Percentiles rank a stretch among this genome's conserved stretches.
phyloP scores from a whole-genome alignment of 768 basidiomycete species.

The Mycena kentingensis region DNA sequence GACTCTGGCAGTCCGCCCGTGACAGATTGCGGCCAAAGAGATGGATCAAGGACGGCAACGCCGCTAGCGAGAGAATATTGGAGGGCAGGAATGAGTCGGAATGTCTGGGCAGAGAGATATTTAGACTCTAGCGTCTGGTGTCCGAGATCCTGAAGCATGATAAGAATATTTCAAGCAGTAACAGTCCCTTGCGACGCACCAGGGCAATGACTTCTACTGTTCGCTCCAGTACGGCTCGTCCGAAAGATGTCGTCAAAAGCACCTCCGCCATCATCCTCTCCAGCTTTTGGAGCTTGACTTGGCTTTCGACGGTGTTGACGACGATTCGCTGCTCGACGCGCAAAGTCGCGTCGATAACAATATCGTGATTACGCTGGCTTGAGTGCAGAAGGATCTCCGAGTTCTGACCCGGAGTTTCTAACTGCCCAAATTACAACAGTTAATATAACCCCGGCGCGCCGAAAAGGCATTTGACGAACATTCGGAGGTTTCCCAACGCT shows the following conservation, averaged over 20 bases:
- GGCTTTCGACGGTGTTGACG: slow-evolving; percentile 11
- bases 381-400: neutral
- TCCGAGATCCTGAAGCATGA: slow-evolving; percentile 4
- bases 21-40: neutral
- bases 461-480: too few species aligned
- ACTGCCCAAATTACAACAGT: too few species aligned
- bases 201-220: slow-evolving; percentile 6
- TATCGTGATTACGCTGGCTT: neutral
- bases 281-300: neutral
- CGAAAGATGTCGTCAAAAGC: slow-evolving; percentile 7
- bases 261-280: slow-evolving; percentile 13
- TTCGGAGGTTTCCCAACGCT: slow-evolving; percentile 4
- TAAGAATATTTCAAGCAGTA: neutral
- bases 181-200: neutral
- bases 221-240: neutral
- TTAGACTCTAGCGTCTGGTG: slow-evolving; percentile 8
- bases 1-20: neutral
- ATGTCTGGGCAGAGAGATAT: slow-evolving; percentile 9
- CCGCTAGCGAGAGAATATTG: neutral
- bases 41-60: neutral
- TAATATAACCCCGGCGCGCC: neutral
- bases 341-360: neutral
- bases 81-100: slow-evolving; percentile 2
- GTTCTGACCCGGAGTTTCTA: too few species aligned
- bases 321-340: slow-evolving; percentile 9